Base-by-base conservation (phyloP, 179 eudicot genomes). In the Vitellaria paradoxa region DNA sequence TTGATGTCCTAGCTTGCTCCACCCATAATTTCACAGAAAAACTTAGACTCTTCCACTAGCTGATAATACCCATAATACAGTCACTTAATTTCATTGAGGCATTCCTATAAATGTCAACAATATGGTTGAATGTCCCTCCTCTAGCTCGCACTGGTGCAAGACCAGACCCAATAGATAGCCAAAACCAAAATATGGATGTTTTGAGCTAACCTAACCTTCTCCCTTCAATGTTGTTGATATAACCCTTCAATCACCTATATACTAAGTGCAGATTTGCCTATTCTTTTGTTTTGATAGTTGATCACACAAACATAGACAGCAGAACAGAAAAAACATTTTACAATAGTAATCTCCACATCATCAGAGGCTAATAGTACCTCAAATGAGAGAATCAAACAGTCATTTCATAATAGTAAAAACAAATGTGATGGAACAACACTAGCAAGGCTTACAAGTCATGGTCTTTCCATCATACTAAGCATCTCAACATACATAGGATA, bases 1-100 rank as follows among this genome's bases (percentile, higher is more conserved):
- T 96, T 6, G 98, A 96, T 53, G 83, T 92, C 66, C 88, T 96
- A 62, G 92, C 97, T 10, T 96, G 97, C 87, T 96, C 99, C 40
- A 84, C 88, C 76, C 92, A 96, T 72, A 88, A 84, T 80, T 77
- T 91, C 65, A 93, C 99, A 7, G 98, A 96, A 82, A 96, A 92
- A 70, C 90, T 96, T 26, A 82, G 88, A 71, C 89, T 96, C 75
- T 82, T 93, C 83, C 91, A 89, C 65, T 96, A 96, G 73, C 94
- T 96, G 80, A 88, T 96, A 74, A 82, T 88, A 62, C 98, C 99
- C 47, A 81, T 90, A 77, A 89, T 96, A 72, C 97, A 91, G 26
- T 87, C 82, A 81, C 89, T n/a, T n/a, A n/a, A n/a, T n/a, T n/a
- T n/a, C n/a, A n/a, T n/a, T n/a, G n/a, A n/a, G n/a, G n/a, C n/a